Evolutionary conservation across 257 asterid genomes (phyloP), one percentile per base, ranked within the genome.

Genomic region (Jacaranda copaia): DNA sequence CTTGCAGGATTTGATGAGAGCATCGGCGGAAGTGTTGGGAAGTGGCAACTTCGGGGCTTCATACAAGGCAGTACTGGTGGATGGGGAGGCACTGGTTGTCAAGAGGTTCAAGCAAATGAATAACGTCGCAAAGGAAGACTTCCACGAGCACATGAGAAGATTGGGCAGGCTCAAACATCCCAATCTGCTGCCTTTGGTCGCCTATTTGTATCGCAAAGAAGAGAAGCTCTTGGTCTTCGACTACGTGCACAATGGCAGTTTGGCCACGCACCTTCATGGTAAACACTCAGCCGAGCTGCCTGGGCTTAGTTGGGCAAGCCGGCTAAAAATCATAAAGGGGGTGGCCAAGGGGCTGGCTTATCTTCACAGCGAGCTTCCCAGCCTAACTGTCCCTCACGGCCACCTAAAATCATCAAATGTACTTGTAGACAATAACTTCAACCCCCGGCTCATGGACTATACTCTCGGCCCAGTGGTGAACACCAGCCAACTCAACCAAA

Each of bases 91-190:
- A 1, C 81, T 91, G 4, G 98, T 93, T 10, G 98, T 93, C 43
- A 93, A 93, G 82, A 89, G 97, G 78, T 93, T 90, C 76, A 93
- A 93, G 87, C 96, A 90, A 46, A 90, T 91, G 98, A 90, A 84
- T 49, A 81, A 83, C 61, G 84, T 93, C 0, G 91, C 76, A 3
- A 88, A 65, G 77, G 98, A 91, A 64, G 98, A 93, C 49, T 93
- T 93, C 83, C 95, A 91, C 9, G 97, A 93, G 74, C 97, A 93
- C 82, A 93, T 93, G 98, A 93, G 92, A 62, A 86, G 97, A 83
- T 65, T 93, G 3, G 96, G 92, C 10, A 78, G 92, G 62, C 88
- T 93, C 40, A 76, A 79, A 13, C 96, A 93, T 81, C 90, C 90
- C 3, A 93, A 91, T 43, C 73, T 93, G 68, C 75, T 93, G 53